Base-by-base conservation (phyloP, 1,284 basidiomycete genomes). In the Afroboletus lepidellus region DNA sequence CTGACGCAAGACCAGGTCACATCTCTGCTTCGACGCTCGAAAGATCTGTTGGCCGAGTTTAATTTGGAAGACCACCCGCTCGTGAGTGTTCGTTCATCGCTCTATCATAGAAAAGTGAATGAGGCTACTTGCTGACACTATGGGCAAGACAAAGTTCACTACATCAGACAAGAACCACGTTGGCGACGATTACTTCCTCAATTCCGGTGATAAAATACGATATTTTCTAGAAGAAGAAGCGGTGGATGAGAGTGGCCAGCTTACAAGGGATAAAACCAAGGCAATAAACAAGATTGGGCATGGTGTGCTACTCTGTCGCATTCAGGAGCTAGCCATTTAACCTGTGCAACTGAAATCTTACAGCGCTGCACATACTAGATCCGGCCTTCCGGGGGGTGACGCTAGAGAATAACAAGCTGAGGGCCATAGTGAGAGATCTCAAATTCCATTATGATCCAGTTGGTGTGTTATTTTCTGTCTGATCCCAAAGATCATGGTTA, bases 131-230 rank as follows among this genome's bases (percentile, higher is more conserved):
- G 15, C 25, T n/a, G n/a, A n/a, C n/a, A n/a, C n/a, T 34, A 24
- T 21, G 37, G n/a, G 51, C 16, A 32, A 94, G 87, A 98, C 94
- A 7, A 90, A 85, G 60, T 98, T 99, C 72, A 89, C 85, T 23
- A 95, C 94, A 0, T 80, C 82, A 15, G 84, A 87, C 56, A 79
- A 80, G 50, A 73, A 85, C 48, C 90, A 94, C 60, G 78, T 92
- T 34, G 93, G 94, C 0, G 94, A 98, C 65, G 84, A 92, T 24
- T 98, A 98, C 70, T 99, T 99, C 65, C 74, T 98, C 50, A 81
- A 77, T 13, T 94, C 90, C 1, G 92, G 92, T 1, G 92, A 98
- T 70, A 96, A 97, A 78, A 91, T 94, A 71, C 82, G 89, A 3
- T 94, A 85, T 70, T 96, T 96, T 67, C 74, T 95, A 36, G 94